phyloP scores from a whole-genome alignment of 495 filamentous ascomycete genomes.

The Penicillium cosmopolitanum region DNA sequence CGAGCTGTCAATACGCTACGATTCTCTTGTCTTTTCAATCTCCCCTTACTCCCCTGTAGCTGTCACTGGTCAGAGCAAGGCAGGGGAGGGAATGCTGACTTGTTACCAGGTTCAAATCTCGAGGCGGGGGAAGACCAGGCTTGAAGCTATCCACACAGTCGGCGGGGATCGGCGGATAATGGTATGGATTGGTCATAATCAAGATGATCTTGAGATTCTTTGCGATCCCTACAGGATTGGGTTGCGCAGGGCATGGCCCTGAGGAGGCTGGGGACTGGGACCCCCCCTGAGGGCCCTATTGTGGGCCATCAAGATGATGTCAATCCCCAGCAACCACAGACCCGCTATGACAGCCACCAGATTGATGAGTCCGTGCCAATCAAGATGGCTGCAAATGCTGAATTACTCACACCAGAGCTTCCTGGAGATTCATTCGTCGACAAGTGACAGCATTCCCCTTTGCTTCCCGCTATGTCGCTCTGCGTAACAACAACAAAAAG shows the following conservation, averaged over 20 bases:
- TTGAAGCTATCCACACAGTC: slow-evolving; percentile 18
- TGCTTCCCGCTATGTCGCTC: neutral
- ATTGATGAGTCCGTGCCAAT: slow-evolving; percentile 10
- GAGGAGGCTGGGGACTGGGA: slow-evolving; percentile 5
- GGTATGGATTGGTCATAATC: slow-evolving; percentile 18
- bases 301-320: slow-evolving; percentile 24
- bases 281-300: neutral
- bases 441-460: too few species aligned
- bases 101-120: slow-evolving; percentile 14
- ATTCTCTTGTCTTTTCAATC: neutral
- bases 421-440: neutral
- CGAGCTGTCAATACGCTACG: neutral
- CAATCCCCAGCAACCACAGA: slow-evolving; percentile 13
- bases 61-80: neutral
- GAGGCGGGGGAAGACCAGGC: slow-evolving; percentile 13
- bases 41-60: too few species aligned
- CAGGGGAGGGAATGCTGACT: slow-evolving; percentile 9
- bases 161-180: slow-evolving; percentile 22
- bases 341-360: slow-evolving; percentile 17
- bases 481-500: neutral
- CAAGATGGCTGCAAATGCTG: neutral
- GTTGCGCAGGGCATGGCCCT: neutral
- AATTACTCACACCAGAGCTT: neutral
- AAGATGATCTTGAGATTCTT: neutral
- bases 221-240: slow-evolving; percentile 16